phyloP scores from a whole-genome alignment of 805 yeast genomes.

The Yamadazyma akitaensis region DNA sequence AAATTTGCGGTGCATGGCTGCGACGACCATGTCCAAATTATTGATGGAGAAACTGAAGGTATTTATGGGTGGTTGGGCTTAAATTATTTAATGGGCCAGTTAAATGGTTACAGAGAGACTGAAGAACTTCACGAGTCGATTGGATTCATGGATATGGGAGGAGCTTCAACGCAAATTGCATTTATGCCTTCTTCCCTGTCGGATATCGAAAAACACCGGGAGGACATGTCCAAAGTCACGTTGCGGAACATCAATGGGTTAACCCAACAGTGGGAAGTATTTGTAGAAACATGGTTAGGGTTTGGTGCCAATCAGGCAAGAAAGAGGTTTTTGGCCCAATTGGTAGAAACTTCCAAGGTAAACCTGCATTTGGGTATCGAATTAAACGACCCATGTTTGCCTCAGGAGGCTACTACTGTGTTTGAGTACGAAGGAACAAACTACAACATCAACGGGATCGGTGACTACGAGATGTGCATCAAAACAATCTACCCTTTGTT shows the following conservation, averaged over 20 bases:
- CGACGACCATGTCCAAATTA: conserved; percentile 69
- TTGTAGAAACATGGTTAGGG: conserved; percentile 96
- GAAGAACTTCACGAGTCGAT: conserved; percentile 51
- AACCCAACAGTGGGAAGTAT: conserved; percentile 74
- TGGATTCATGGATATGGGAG: conserved; percentile 99
- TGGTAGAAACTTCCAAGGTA: conserved; percentile 35
- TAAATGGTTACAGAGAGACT: conserved; percentile 45
- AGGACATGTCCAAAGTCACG: conserved; percentile 43
- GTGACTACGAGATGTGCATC: conserved; percentile 73
- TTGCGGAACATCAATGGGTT: conserved; percentile 70
- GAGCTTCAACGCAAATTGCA: conserved; percentile 95
- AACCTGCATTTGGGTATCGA: conserved; percentile 13
- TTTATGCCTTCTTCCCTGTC: conserved; percentile 70
- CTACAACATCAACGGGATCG: conserved; percentile 66
- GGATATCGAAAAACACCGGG: conserved; percentile 44
- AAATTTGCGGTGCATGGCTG: conserved; percentile 60
- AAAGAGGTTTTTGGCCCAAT: conserved; percentile 58
- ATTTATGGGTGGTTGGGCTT: conserved; percentile 93
- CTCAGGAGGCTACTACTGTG: conserved; percentile 51
- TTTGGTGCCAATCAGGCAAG: conserved; percentile 97
- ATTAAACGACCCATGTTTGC: conserved; percentile 78
- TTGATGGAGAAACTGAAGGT: conserved; percentile 95
- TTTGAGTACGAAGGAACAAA: conserved; percentile 45
- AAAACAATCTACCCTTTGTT: conserved; percentile 71
- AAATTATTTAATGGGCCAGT: conserved; percentile 73